phyloP scores from a whole-genome alignment of 140 eudicot species.

The Cichorium intybus region DNA sequence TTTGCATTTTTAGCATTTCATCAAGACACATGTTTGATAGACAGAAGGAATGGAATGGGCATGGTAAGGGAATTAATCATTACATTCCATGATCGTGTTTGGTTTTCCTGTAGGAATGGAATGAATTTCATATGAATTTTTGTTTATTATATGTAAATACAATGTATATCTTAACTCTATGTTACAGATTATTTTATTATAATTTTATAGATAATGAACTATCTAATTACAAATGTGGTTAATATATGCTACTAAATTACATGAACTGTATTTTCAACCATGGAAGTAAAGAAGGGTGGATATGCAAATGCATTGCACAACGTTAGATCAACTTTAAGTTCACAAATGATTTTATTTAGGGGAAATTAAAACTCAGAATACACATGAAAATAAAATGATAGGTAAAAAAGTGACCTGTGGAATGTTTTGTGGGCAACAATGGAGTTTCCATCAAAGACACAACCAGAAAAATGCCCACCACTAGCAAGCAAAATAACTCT shows the following conservation, averaged over 20 bases:
- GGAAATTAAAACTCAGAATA: background rate
- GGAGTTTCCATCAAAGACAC: slow-evolving; percentile 85
- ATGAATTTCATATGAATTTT: too few relatives aligned
- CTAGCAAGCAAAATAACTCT: slow-evolving; percentile 74
- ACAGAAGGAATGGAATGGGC: too few relatives aligned
- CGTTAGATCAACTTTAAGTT: background rate
- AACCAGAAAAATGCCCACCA: slow-evolving; percentile 96
- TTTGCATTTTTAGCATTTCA: slow-evolving; percentile 10
- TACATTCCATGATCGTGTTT: too few relatives aligned
- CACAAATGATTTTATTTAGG: background rate
- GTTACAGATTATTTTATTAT: too few relatives aligned
- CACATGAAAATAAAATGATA: background rate
- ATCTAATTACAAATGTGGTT: background rate
- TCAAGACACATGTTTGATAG: background rate
- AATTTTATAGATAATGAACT: too few relatives aligned
- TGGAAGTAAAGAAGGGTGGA: background rate
- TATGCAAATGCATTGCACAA: background rate
- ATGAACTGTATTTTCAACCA: background rate
- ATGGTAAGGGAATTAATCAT: too few relatives aligned
- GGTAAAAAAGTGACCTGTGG: slow-evolving; percentile 57
- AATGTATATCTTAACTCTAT: too few relatives aligned
- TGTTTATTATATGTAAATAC: too few relatives aligned
- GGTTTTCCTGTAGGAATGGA: too few relatives aligned
- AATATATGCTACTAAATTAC: background rate
- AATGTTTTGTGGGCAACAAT: slow-evolving; percentile 86